Evolutionary conservation across 192 early-diverging fungal species (phyloP), one percentile per base, ranked within the genome.

Genomic region (Coemansia umbellata): DNA sequence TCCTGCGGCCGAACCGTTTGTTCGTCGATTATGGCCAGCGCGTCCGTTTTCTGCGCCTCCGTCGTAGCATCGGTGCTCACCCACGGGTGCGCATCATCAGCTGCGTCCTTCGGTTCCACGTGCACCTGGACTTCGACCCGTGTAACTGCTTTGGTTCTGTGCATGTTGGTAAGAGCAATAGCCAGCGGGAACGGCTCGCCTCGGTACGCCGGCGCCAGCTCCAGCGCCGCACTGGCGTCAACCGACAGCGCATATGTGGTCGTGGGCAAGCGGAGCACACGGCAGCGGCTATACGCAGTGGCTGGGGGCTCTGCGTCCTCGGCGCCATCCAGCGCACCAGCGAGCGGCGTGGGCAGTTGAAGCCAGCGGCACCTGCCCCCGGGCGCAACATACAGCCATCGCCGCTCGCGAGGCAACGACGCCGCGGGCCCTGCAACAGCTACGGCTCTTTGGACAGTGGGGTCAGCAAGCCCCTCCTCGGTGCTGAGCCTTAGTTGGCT

Each of bases 231-330:
- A 13, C 21, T 13, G 21, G 24, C 40, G 24, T 26, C 64, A 2
- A 56, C 54, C 11, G 49, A 50, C 17, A 68, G 43, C 2, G 30
- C 45, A 1, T 44, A 60, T 19, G 42, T 32, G 1, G 55, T 14
- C 23, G 37, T 18, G 4, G 71, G 50, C 31, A 63, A 32, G 0
- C 15, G 21, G 13, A 75, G 33, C 5, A 41, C 32, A 18, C 72
- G 65, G 49, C 72, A 68, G 3, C 72, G 47, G 40, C 72, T 75
- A 47, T 75, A 75, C 17, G 43, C 57, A 19, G 65, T 60, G 37
- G 63, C 59, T 43, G 26, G 50, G 2, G 71, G 64, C 37, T 63
- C 66, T 0, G 24, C 11, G 11, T n/a, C 37, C 32, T 18, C 22
- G 15, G 27, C 22, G 23, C 14, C 23, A 17, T 11, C 30, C 10